These are phyloP conservation scores for Heritiera littoralis DNA, from an alignment of 345 rosid genomes.

Conservation along the genomic window DNA sequence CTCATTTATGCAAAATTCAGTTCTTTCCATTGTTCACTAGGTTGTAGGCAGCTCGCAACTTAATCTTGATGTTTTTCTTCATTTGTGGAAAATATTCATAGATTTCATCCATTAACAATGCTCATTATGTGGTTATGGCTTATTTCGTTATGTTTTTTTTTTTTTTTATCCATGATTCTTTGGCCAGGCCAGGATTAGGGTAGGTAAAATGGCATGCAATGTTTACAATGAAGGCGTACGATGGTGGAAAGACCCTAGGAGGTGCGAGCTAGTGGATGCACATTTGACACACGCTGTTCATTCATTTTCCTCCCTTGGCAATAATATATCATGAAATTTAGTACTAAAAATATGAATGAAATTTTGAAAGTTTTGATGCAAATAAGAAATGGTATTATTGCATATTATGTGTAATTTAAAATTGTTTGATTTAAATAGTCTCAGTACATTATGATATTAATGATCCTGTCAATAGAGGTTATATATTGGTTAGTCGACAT, in stretches of 20 bases:
- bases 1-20: background rate
- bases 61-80: background rate
- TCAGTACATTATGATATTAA: too few species aligned
- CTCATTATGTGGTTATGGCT: background rate
- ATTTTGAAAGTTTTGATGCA: too few species aligned
- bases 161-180: background rate
- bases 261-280: background rate
- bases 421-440: too few species aligned
- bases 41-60: background rate
- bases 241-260: background rate
- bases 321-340: too few species aligned
- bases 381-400: too few species aligned
- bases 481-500: too few species aligned
- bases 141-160: background rate
- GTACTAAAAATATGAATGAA: too few species aligned
- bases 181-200: background rate
- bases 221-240: background rate
- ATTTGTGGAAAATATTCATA: constrained; percentile 7
- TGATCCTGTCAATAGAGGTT: too few species aligned
- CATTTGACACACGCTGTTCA: background rate
- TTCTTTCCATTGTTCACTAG: background rate
- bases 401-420: too few species aligned
- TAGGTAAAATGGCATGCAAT: background rate
- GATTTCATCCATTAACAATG: background rate
- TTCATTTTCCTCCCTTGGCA: background rate